These are phyloP conservation scores for Picea abies DNA, from an alignment of 83 land plant species.

Conservation along the genomic window DNA sequence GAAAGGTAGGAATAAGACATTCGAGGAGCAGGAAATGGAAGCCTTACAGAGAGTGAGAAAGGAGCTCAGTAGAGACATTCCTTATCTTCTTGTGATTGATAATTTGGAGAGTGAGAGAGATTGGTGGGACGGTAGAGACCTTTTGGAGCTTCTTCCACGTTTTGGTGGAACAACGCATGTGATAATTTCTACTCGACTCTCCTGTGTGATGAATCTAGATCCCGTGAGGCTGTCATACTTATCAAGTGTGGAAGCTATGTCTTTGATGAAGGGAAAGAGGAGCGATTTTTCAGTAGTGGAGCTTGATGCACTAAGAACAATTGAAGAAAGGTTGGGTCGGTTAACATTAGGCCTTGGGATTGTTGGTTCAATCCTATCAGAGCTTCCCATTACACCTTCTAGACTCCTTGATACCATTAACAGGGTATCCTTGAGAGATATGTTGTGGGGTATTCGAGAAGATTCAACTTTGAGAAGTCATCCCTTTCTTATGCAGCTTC, in stretches of 20 bases:
- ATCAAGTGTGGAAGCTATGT: slow-evolving; percentile 79
- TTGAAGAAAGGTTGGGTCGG: slow-evolving; percentile 83
- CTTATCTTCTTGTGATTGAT: slow-evolving; percentile 84
- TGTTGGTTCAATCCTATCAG: slow-evolving; percentile 75
- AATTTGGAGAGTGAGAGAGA: slow-evolving; percentile 89
- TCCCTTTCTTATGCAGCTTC: slow-evolving; percentile 69
- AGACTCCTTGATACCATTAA: slow-evolving; percentile 70
- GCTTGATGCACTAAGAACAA: slow-evolving; percentile 66
- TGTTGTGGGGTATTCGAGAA: slow-evolving; percentile 48
- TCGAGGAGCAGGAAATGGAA: slow-evolving; percentile 85
- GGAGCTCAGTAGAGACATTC: slow-evolving; percentile 81
- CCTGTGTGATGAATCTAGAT: slow-evolving; percentile 67
- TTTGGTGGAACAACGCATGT: slow-evolving; percentile 84
- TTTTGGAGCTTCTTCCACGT: too few species aligned
- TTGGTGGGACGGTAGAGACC: slow-evolving; percentile 80
- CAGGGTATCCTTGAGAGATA: slow-evolving; percentile 55
- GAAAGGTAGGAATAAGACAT: slow-evolving; percentile 53
- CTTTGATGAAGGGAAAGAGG: slow-evolving; percentile 71
- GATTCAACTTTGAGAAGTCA: slow-evolving; percentile 45
- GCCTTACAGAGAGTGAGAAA: slow-evolving; percentile 63
- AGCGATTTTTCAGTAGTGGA: slow-evolving; percentile 58
- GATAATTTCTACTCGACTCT: slow-evolving; percentile 81
- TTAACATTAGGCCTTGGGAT: slow-evolving; percentile 74
- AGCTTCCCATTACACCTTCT: slow-evolving; percentile 78
- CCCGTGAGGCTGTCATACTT: slow-evolving; percentile 77